Evolutionary conservation across 2,329 filamentous ascomycete species (phyloP).

Genomic region (Ustilaginoidea virens): DNA sequence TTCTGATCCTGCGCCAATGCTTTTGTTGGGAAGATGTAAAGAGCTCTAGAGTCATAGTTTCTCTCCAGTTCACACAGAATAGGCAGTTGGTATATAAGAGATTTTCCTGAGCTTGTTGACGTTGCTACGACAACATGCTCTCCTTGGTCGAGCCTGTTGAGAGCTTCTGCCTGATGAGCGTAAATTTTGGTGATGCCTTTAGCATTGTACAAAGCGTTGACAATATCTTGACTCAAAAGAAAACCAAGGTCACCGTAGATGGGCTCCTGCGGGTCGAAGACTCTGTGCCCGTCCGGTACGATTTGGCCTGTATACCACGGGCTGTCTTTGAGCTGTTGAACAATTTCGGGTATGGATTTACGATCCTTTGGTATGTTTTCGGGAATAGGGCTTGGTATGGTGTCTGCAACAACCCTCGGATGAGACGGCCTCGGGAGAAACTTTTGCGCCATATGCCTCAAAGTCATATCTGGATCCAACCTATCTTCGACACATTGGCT

Average conservation of each 20-base stretch:
- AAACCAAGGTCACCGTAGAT: slow-evolving; percentile 77
- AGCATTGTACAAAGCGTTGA: slow-evolving; percentile 93
- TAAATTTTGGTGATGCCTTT: slow-evolving; percentile 77
- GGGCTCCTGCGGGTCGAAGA: slow-evolving; percentile 73
- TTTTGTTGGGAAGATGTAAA: slow-evolving; percentile 98
- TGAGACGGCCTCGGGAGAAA: slow-evolving; percentile 46
- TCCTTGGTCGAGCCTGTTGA: slow-evolving; percentile 72
- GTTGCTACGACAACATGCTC: slow-evolving; percentile 85
- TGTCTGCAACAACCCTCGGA: slow-evolving; percentile 15
- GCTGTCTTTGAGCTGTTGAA: slow-evolving; percentile 65
- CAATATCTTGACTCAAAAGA: slow-evolving; percentile 71
- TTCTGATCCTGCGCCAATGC: slow-evolving; percentile 90
- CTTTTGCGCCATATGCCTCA: slow-evolving; percentile 41
- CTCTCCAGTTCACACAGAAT: slow-evolving; percentile 76
- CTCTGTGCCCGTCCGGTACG: slow-evolving; percentile 80
- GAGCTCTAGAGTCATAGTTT: slow-evolving; percentile 62
- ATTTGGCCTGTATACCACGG: slow-evolving; percentile 89
- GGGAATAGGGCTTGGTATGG: slow-evolving; percentile 39
- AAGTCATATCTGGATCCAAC: slow-evolving; percentile 49
- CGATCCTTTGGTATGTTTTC: slow-evolving; percentile 65
- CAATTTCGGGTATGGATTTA: slow-evolving; percentile 67
- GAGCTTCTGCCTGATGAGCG: slow-evolving; percentile 82
- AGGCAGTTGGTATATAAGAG: slow-evolving; percentile 92
- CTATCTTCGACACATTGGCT: slow-evolving; percentile 51
- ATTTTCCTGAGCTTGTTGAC: slow-evolving; percentile 93